These are phyloP conservation scores for Metschnikowia borealis DNA, from an alignment of 805 yeast species.

Conservation along the genomic window DNA sequence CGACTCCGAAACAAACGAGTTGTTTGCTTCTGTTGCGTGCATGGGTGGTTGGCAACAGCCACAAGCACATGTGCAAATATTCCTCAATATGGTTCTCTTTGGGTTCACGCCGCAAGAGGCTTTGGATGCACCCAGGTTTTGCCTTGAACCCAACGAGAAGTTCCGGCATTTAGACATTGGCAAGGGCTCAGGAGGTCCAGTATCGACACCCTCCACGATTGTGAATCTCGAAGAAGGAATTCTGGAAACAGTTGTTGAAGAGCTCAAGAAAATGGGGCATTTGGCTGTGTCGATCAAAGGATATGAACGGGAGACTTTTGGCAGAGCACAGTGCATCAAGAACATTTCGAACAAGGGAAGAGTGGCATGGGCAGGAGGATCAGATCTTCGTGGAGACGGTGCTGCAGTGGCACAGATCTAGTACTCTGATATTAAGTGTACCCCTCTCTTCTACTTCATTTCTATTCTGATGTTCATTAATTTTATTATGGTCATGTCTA, in stretches of 20 bases:
- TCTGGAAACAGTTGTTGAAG: slow-evolving; percentile 39
- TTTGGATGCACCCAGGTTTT: slow-evolving; percentile 70
- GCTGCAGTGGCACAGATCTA: slow-evolving; percentile 56
- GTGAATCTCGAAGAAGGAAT: slow-evolving; percentile 68
- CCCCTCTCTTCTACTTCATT: too few relatives aligned
- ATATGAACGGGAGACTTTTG: slow-evolving; percentile 44
- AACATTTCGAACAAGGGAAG: slow-evolving; percentile 39
- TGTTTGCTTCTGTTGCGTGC: slow-evolving; percentile 73
- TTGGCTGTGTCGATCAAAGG: slow-evolving; percentile 43
- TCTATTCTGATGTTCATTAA: too few relatives aligned
- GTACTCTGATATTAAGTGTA: not conserved
- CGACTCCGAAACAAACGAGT: slow-evolving; percentile 20
- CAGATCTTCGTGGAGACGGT: slow-evolving; percentile 85
- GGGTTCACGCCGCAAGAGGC: slow-evolving; percentile 69
- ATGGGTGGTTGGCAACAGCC: slow-evolving; percentile 91
- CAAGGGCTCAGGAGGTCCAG: slow-evolving; percentile 62
- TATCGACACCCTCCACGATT: slow-evolving; percentile 52
- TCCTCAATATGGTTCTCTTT: slow-evolving; percentile 58
- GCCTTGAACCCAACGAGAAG: slow-evolving; percentile 52
- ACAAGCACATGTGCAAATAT: slow-evolving; percentile 78
- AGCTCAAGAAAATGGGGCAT: slow-evolving; percentile 55
- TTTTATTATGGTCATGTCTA: not conserved
- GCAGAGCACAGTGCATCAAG: slow-evolving; percentile 72
- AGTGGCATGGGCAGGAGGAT: slow-evolving; percentile 62
- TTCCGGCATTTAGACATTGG: slow-evolving; percentile 44